Evolutionary conservation across 345 rosid genomes (phyloP).

Genomic region (Boechera divaricarpa): DNA sequence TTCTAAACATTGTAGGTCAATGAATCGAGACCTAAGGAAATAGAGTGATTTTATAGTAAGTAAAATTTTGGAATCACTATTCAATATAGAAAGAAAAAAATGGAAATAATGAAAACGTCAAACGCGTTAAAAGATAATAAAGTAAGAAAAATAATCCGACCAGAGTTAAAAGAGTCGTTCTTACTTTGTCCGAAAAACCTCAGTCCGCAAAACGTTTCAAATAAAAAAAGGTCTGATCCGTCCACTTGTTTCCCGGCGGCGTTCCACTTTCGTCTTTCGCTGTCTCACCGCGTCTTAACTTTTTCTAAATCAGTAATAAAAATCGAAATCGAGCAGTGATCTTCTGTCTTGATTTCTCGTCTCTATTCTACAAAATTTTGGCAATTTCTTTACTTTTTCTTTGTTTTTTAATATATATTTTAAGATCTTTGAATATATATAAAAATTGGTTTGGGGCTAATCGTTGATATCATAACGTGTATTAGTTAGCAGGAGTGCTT

Average conservation of each 20-base stretch:
- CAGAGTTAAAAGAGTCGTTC: neutral
- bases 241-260: slow-evolving; percentile 33
- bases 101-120: neutral
- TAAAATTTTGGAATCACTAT: neutral
- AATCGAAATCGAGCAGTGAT: slow-evolving; percentile 2
- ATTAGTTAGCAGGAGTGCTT: slow-evolving; percentile 52
- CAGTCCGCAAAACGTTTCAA: neutral
- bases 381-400: neutral
- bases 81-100: slow-evolving; percentile 1
- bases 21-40: neutral
- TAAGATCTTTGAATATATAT: slow-evolving; percentile 23
- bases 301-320: slow-evolving; percentile 2
- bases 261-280: slow-evolving; percentile 11
- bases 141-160: too few relatives aligned
- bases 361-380: neutral
- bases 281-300: slow-evolving; percentile 23
- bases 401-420: neutral
- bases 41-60: slow-evolving; percentile 8
- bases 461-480: slow-evolving; percentile 39
- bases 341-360: slow-evolving; percentile 23
- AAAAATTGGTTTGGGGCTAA: neutral
- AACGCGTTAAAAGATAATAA: slow-evolving; percentile 8
- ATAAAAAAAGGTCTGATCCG: slow-evolving; percentile 3
- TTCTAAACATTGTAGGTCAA: neutral
- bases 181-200: slow-evolving; percentile 44